A percentile compares a stretch with the other conserved stretches of the same genome.
These are phyloP conservation scores for Fusarium drepaniforme DNA, from an alignment of 2,329 filamentous ascomycete species.

Conservation along the genomic window DNA sequence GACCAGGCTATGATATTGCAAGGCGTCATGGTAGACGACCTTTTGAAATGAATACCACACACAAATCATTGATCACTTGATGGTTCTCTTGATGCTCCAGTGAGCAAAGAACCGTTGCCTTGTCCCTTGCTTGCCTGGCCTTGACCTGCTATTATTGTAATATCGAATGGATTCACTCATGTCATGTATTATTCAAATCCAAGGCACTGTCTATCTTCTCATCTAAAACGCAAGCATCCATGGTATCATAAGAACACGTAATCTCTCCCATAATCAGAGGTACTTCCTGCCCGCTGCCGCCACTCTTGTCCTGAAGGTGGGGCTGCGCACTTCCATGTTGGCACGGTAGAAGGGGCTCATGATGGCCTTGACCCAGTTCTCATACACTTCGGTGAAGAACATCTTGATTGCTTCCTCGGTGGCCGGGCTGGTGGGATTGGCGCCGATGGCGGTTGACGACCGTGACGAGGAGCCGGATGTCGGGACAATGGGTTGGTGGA, in stretches of 20 bases:
- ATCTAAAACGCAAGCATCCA: slow-evolving; percentile 19
- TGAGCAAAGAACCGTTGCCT: not conserved
- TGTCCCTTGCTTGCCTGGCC: not conserved
- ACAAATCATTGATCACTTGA: slow-evolving; percentile 31
- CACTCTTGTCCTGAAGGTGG: slow-evolving; percentile 86
- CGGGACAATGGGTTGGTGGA: slow-evolving; percentile 79
- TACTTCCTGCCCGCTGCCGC: slow-evolving; percentile 93
- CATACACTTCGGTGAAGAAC: slow-evolving; percentile 96
- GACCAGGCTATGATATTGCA: slow-evolving; percentile 46
- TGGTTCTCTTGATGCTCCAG: not conserved
- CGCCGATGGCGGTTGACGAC: slow-evolving; percentile 78
- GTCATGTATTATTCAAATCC: slow-evolving; percentile 6
- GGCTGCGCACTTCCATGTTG: slow-evolving; percentile 87
- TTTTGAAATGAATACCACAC: slow-evolving; percentile 47
- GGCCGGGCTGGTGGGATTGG: slow-evolving; percentile 88
- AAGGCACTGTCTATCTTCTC: slow-evolving; percentile 1
- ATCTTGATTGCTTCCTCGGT: slow-evolving; percentile 96
- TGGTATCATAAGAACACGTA: slow-evolving; percentile 41
- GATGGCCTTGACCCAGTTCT: slow-evolving; percentile 94
- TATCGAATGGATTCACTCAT: not conserved
- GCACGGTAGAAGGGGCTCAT: slow-evolving; percentile 97
- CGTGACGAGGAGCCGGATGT: slow-evolving; percentile 59
- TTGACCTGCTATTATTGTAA: not conserved
- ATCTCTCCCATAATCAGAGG: slow-evolving; percentile 63
- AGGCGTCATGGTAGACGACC: slow-evolving; percentile 53